phyloP scores from a whole-genome alignment of 768 basidiomycete species.

The Ephemerocybe angulata region DNA sequence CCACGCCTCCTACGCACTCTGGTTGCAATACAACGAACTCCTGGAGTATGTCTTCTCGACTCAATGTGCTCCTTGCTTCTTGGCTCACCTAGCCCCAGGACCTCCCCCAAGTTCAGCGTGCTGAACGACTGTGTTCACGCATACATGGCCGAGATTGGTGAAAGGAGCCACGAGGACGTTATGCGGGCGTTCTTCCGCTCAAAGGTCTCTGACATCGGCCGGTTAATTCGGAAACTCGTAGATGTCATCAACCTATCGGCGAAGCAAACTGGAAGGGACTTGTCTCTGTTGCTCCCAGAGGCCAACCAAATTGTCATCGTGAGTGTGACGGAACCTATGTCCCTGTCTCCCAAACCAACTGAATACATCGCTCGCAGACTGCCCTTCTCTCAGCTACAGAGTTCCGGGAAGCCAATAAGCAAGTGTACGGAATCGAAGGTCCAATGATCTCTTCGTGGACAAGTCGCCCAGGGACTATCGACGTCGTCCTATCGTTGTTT shows the following conservation, averaged over 20 bases:
- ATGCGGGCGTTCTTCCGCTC: constrained; percentile 83
- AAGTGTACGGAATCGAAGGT: constrained; percentile 73
- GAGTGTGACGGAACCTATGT: constrained; percentile 18
- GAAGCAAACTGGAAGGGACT: constrained; percentile 41
- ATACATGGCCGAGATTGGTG: constrained; percentile 59
- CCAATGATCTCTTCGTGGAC: constrained; percentile 83
- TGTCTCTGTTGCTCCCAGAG: constrained; percentile 51
- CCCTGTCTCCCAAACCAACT: background rate
- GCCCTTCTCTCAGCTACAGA: constrained; percentile 69
- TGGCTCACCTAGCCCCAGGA: constrained; percentile 30
- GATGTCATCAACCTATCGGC: constrained; percentile 43
- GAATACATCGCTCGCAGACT: constrained; percentile 44
- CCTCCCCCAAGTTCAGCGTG: constrained; percentile 54
- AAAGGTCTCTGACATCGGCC: constrained; percentile 62
- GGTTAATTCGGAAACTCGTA: constrained; percentile 58
- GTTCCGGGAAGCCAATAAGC: constrained; percentile 67
- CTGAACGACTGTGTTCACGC: constrained; percentile 66
- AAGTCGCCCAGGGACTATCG: constrained; percentile 62
- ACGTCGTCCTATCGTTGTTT: constrained; percentile 69
- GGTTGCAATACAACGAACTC: constrained; percentile 70
- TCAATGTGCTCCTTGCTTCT: background rate
- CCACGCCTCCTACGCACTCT: constrained; percentile 75
- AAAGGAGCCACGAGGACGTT: constrained; percentile 66
- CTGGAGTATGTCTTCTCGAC: constrained; percentile 45
- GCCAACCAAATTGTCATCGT: constrained; percentile 71